Evolutionary conservation across 768 basidiomycete species (phyloP).

Genomic region (Boletales sp.): DNA sequence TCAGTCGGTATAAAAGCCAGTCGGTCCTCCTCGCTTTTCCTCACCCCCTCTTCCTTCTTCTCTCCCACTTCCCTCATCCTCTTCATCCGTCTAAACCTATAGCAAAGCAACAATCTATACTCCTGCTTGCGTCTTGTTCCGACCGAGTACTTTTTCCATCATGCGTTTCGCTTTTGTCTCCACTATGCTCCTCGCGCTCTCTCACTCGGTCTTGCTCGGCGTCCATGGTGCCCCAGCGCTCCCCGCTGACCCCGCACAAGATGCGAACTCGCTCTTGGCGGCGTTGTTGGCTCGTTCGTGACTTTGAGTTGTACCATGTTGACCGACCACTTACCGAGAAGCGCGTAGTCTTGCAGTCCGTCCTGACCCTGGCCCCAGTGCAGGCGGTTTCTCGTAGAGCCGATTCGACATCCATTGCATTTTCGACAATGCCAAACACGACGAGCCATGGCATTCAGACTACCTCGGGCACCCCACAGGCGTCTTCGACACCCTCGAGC

Average conservation of each 20-base stretch:
- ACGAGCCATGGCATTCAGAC: neutral
- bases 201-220: slow-evolving; percentile 10
- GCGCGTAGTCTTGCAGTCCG: too few species aligned
- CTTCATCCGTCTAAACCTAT: slow-evolving; percentile 5
- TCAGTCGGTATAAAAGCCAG: slow-evolving; percentile 19
- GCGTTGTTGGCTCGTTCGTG: neutral
- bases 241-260: neutral
- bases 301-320: too few species aligned
- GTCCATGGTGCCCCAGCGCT: slow-evolving; percentile 17
- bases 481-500: neutral
- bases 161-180: slow-evolving; percentile 23
- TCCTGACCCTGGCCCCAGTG: too few species aligned
- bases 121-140: slow-evolving; percentile 16
- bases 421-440: neutral
- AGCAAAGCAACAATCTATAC: slow-evolving; percentile 19
- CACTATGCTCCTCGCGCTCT: slow-evolving; percentile 17
- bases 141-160: slow-evolving; percentile 23
- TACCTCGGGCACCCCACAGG: neutral
- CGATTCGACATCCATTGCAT: neutral
- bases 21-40: neutral
- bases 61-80: slow-evolving; percentile 2
- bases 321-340: too few species aligned
- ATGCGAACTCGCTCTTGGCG: neutral
- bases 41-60: slow-evolving; percentile 10
- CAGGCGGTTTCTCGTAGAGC: slow-evolving; percentile 2